Evolutionary conservation across 176 grass and related monocot genomes (phyloP).

Genomic region (Cenchrus americanus): DNA sequence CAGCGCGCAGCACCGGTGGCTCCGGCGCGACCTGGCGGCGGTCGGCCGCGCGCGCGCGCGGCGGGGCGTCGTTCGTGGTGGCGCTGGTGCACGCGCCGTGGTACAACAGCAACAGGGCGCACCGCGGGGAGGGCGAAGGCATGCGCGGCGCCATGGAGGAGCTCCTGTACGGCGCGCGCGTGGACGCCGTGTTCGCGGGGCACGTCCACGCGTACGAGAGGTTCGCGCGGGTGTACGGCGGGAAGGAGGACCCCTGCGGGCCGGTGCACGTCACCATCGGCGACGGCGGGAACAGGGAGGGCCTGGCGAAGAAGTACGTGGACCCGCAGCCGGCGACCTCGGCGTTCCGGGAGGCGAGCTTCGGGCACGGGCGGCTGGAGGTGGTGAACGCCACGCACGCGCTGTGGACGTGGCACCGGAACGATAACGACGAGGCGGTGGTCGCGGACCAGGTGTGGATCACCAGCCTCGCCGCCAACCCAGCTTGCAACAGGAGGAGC

Average conservation of each 20-base stretch:
- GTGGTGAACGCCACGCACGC: slow-evolving; percentile 66
- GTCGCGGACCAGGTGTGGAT: slow-evolving; percentile 63
- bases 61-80: slow-evolving; percentile 48
- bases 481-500: slow-evolving; percentile 22
- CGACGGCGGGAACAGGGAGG: slow-evolving; percentile 74
- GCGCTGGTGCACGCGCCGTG: slow-evolving; percentile 81
- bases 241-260: slow-evolving; percentile 47
- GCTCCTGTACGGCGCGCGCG: slow-evolving; percentile 23
- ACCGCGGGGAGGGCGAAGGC: slow-evolving; percentile 61
- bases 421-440: slow-evolving; percentile 56
- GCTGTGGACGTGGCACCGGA: slow-evolving; percentile 69
- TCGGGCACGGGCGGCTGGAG: slow-evolving; percentile 69
- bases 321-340: slow-evolving; percentile 55
- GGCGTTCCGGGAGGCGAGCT: slow-evolving; percentile 77
- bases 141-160: slow-evolving; percentile 68
- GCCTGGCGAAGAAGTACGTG: slow-evolving; percentile 44
- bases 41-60: slow-evolving; percentile 36
- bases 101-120: slow-evolving; percentile 78
- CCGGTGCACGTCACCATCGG: slow-evolving; percentile 69
- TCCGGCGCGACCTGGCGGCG: slow-evolving; percentile 49
- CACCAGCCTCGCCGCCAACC: slow-evolving; percentile 49
- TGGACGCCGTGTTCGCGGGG: slow-evolving; percentile 78
- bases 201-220: slow-evolving; percentile 93
- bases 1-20: slow-evolving; percentile 56
- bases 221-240: slow-evolving; percentile 48